Evolutionary conservation across 495 filamentous ascomycete genomes (phyloP), one percentile per base, ranked within the genome.

Genomic region (Penicillium bialowiezense): DNA sequence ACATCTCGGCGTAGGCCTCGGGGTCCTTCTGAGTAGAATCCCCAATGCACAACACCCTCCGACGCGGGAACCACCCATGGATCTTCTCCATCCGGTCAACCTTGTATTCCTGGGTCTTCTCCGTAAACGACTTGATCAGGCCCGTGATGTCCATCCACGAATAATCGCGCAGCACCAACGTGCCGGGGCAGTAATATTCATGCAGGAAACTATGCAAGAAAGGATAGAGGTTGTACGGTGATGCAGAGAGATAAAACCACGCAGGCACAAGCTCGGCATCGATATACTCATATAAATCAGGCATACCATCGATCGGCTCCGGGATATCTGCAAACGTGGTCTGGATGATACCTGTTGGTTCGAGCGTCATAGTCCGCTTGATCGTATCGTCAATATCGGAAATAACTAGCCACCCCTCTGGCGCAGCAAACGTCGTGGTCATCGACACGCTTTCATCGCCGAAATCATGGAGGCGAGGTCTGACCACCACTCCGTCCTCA

Each of bases 361-460:
- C 82, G 33, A 81, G 81, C 2, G 93, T 95, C 61, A 87, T 78
- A 0, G 92, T 95, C 42, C 90, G 74, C 69, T 97, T 97, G 74
- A 97, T 95, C 2, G 92, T 93, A 66, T 97, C 92, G 66, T 97
- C 92, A 60, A 97, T 85, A 59, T 97, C 92, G 28, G 88, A 93
- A 49, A 97, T 85, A 5, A 97, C 69, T 3, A 84, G 79, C 91
- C 91, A 97, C 9, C 92, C 92, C 50, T 89, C 79, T 1, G 88
- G 81, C 19, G 79, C 82, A 0, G 88, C 88, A 59, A 84, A 91
- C 6, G 78, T 72, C 1, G 90, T 96, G 44, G 73, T 74, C 80
- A 85, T 77, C 45, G 45, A 71, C 55, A 43, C 81, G 67, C 34
- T 66, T 48, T 7, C 74, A 68, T 26, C 81, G 70, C 17, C 35